Conservation (phyloP, 1,139 yeast genomes). For the Diutina catenulata region DNA sequence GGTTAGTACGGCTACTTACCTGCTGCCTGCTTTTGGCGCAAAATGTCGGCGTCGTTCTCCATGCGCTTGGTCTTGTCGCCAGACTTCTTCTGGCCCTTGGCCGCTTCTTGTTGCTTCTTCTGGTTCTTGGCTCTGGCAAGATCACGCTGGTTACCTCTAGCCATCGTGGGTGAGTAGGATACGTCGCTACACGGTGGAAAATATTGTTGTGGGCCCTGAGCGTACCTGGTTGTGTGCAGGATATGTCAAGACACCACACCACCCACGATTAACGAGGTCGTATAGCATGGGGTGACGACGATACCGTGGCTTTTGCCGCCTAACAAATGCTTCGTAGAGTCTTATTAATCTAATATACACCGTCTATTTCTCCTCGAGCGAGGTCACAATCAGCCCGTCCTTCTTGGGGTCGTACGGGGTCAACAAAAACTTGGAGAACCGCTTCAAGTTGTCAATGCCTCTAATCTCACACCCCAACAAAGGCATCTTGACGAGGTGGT, state of each 20-base stretch:
- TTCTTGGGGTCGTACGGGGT: slow-evolving; percentile 60
- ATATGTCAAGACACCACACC: no score
- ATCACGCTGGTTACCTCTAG: slow-evolving; percentile 95
- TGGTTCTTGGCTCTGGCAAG: slow-evolving; percentile 80
- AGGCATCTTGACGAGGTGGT: slow-evolving; percentile 92
- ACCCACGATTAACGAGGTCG: no score
- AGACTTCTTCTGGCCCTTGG: slow-evolving; percentile 50
- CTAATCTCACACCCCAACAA: slow-evolving; percentile 88
- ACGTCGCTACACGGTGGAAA: no score
- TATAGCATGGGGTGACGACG: no score
- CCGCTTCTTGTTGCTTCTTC: slow-evolving; percentile 61
- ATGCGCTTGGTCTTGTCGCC: slow-evolving; percentile 80
- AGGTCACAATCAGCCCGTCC: slow-evolving; percentile 50
- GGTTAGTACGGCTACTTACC: slow-evolving; percentile 33
- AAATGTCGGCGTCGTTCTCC: slow-evolving; percentile 79
- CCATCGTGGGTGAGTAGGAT: no score
- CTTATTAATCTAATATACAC: not conserved
- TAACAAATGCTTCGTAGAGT: no score
- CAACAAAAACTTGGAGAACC: slow-evolving; percentile 58
- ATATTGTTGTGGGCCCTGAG: no score
- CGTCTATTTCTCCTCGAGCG: slow-evolving; percentile 36
- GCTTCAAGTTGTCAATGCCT: slow-evolving; percentile 74
- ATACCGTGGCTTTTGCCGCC: no score
- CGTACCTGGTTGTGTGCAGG: no score
- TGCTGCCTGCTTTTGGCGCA: slow-evolving; percentile 79